Conservation (phyloP, 2,329 filamentous ascomycete species). For the Colletotrichum musae region DNA sequence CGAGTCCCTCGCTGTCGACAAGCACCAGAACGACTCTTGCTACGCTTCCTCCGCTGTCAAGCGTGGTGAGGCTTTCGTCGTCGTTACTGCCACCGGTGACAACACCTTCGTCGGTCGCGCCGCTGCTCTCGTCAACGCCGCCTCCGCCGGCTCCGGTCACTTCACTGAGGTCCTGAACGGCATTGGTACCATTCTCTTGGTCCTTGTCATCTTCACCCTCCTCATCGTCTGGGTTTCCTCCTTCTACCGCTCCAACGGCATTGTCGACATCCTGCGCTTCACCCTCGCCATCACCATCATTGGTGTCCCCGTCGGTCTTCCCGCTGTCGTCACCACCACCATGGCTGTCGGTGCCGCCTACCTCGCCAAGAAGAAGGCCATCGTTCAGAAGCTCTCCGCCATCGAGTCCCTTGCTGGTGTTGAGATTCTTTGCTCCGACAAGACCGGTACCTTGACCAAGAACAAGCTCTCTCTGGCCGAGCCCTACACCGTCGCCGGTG, state of each 20-base stretch:
- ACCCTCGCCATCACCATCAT: conserved; percentile 92
- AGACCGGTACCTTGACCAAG: conserved; percentile 93
- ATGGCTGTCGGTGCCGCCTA: conserved; percentile 95
- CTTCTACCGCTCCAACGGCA: conserved; percentile 89
- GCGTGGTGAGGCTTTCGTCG: conserved; percentile 87
- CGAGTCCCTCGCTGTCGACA: conserved; percentile 92
- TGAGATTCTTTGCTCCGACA: conserved; percentile 94
- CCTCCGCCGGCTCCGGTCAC: conserved; percentile 82
- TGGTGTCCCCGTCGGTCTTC: conserved; percentile 93
- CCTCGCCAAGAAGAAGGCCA: conserved; percentile 92
- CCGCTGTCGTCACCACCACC: conserved; percentile 92
- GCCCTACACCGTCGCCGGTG: conserved; percentile 85
- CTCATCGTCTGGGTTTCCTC: conserved; percentile 88
- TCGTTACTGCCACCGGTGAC: conserved; percentile 88
- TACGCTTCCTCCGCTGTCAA: conserved; percentile 92
- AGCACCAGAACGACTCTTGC: conserved; percentile 84
- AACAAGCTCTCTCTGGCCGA: conserved; percentile 93
- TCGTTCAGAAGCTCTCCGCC: conserved; percentile 92
- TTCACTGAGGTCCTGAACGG: conserved; percentile 93
- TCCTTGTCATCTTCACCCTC: conserved; percentile 85
- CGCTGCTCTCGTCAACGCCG: conserved; percentile 86
- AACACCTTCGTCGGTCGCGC: conserved; percentile 92
- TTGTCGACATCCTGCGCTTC: conserved; percentile 85
- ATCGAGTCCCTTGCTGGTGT: conserved; percentile 95
- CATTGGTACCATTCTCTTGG: conserved; percentile 84